Evolutionary conservation across 768 basidiomycete species (phyloP).

Genomic region (Lanmaoa pseudosensibilis): DNA sequence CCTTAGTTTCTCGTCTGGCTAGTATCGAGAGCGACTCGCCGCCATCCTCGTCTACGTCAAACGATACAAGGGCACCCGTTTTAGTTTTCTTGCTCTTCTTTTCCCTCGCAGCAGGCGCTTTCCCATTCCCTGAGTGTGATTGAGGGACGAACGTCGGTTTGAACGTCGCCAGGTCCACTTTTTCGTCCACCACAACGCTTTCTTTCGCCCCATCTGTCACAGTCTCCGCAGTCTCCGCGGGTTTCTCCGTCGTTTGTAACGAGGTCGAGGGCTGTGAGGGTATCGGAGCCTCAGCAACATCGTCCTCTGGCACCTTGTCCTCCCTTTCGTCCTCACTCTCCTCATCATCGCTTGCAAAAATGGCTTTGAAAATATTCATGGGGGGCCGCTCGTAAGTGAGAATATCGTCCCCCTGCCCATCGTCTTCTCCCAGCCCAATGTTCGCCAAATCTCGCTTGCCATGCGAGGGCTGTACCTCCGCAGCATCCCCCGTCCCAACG

Average conservation of each 20-base stretch:
- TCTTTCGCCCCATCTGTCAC: not conserved
- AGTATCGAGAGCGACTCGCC: conserved; percentile 36
- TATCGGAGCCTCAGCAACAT: conserved; percentile 1
- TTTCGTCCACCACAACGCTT: conserved; percentile 9
- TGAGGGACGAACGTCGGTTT: conserved; percentile 82
- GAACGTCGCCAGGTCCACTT: conserved; percentile 69
- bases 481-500: not conserved
- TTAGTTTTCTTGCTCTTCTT: conserved; percentile 51
- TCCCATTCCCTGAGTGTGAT: conserved; percentile 42
- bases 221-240: not conserved
- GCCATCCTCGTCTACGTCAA: conserved; percentile 70
- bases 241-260: not conserved
- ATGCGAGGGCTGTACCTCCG: not conserved
- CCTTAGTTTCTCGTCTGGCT: conserved; percentile 35
- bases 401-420: conserved; percentile 82
- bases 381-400: conserved; percentile 85
- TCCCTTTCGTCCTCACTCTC: conserved; percentile 69
- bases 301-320: conserved; percentile 25
- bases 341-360: conserved; percentile 94
- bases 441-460: conserved; percentile 69
- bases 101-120: conserved; percentile 46
- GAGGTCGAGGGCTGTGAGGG: conserved; percentile 13
- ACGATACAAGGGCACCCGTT: conserved; percentile 59
- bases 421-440: conserved; percentile 90
- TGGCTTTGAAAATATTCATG: conserved; percentile 96